phyloP scores from a whole-genome alignment of 345 rosid species.

The Corchorus olitorius region DNA sequence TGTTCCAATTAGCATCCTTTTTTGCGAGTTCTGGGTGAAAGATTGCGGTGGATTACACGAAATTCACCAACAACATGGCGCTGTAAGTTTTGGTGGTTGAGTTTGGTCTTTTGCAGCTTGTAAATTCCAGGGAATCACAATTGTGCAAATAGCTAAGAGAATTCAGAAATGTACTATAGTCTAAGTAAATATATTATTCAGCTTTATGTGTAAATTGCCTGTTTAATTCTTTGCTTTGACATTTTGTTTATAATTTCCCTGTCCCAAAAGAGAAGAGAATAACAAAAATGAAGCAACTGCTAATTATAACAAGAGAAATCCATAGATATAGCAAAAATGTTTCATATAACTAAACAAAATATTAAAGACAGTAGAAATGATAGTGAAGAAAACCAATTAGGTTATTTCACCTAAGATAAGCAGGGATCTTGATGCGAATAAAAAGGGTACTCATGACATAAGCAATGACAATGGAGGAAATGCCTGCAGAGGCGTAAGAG shows the following conservation, averaged over 20 bases:
- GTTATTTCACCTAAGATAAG: conserved; percentile 60
- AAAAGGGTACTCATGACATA: conserved; percentile 95
- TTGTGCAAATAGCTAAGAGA: no score
- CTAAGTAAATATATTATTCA: no score
- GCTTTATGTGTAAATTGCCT: no score
- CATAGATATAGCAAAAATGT: not conserved
- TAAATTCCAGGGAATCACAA: no score
- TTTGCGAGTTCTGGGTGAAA: not conserved
- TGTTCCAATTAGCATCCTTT: not conserved
- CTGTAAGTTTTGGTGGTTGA: not conserved
- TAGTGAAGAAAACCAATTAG: not conserved
- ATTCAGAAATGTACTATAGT: no score
- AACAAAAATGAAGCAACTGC: not conserved
- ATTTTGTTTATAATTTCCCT: no score
- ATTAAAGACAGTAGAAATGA: not conserved
- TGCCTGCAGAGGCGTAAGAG: conserved; percentile 80
- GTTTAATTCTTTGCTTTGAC: no score
- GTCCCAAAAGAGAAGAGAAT: not conserved
- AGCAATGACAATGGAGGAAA: conserved; percentile 65
- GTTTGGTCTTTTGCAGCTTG: no score
- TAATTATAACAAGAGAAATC: not conserved
- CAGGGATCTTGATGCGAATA: conserved; percentile 98
- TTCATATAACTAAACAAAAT: conserved; percentile 9
- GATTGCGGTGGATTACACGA: not conserved
- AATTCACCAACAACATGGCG: not conserved